Percentiles rank a stretch among this genome's conserved stretches.
These are phyloP conservation scores for Austroboletus festivus DNA, from an alignment of 768 basidiomycete species.

Conservation along the genomic window DNA sequence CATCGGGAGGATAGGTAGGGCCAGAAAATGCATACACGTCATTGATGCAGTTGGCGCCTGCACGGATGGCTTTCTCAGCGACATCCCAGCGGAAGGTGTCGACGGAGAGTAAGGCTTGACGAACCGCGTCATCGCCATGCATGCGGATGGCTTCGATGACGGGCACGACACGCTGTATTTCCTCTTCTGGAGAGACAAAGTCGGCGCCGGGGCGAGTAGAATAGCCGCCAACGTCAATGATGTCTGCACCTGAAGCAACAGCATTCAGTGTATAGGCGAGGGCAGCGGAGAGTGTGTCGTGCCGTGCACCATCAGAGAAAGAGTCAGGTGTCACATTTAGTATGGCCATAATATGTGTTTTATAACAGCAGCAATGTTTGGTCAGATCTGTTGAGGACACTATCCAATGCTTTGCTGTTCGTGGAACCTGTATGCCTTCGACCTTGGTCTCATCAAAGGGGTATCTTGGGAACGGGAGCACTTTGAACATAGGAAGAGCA, in stretches of 20 bases:
- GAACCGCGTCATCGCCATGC: conserved; percentile 15
- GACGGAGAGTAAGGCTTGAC: conserved; percentile 20
- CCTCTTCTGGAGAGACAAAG: conserved; percentile 65
- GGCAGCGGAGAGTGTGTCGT: conserved; percentile 52
- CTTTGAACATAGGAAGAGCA: conserved; percentile 58
- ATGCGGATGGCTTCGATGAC: conserved; percentile 58
- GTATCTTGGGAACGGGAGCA: conserved; percentile 69
- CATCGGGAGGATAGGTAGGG: conserved; percentile 41
- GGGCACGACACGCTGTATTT: conserved; percentile 69
- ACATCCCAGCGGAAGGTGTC: conserved; percentile 29
- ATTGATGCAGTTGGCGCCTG: conserved; percentile 85
- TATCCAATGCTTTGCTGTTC: conserved; percentile 23
- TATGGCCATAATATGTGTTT: conserved; percentile 84
- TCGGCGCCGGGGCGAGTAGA: conserved; percentile 84
- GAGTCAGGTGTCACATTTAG: conserved; percentile 95
- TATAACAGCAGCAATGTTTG: conserved; percentile 22
- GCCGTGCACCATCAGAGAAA: conserved; percentile 81
- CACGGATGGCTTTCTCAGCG: conserved; percentile 48
- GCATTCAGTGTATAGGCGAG: conserved; percentile 51
- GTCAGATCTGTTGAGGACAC: conserved; percentile 18
- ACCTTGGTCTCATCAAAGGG: conserved; percentile 32
- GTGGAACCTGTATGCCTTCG: conserved; percentile 14
- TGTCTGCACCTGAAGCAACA: conserved; percentile 57
- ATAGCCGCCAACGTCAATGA: conserved; percentile 92
- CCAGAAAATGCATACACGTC: conserved; percentile 86